phyloP scores from a whole-genome alignment of 176 grass and related monocot genomes.

The Raddia guianensis region DNA sequence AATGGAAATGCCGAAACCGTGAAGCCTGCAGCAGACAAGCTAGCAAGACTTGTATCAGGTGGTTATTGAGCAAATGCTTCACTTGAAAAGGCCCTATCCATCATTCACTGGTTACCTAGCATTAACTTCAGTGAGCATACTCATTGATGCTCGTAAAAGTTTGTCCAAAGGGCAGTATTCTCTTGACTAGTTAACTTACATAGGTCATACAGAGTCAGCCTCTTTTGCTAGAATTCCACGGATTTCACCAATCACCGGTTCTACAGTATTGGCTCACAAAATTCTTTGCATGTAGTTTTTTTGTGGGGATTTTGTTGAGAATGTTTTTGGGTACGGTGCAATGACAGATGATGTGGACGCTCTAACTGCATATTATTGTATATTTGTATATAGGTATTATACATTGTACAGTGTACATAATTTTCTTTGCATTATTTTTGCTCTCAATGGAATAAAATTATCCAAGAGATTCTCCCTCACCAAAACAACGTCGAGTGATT shows the following conservation, averaged over 20 bases:
- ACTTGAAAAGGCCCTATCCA: background rate
- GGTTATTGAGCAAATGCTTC: conserved; percentile 23
- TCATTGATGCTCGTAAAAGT: background rate
- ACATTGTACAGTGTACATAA: background rate
- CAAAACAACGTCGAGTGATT: background rate
- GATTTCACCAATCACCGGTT: background rate
- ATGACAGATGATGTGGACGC: background rate
- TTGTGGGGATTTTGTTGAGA: background rate
- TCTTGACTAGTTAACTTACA: conserved; percentile 11
- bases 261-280: background rate
- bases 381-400: conserved; percentile 24
- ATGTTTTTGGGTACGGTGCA: background rate
- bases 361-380: background rate
- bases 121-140: conserved; percentile 26
- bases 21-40: conserved; percentile 49
- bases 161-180: background rate
- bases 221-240: background rate
- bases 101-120: conserved; percentile 12
- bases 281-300: background rate
- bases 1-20: conserved; percentile 38
- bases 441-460: background rate
- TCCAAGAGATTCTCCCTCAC: background rate
- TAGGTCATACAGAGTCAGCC: background rate
- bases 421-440: background rate
- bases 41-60: conserved; percentile 31